Base-by-base conservation (phyloP, 805 yeast genomes). In the Saturnispora mendoncae region DNA sequence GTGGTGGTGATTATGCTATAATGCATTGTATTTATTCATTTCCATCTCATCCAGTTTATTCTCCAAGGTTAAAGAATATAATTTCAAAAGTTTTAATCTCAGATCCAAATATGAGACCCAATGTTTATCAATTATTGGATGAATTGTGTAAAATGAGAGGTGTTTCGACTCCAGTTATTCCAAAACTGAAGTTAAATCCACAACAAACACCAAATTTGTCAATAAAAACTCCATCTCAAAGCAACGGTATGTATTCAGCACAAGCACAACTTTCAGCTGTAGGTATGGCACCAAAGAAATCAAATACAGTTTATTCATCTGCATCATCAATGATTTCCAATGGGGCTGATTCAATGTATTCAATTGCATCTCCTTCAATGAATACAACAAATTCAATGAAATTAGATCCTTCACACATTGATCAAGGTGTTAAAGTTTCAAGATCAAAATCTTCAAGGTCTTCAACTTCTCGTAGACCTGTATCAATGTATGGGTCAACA, bases 81-180 rank as follows among this genome's bases (percentile, higher is more conserved):
- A 80, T 84, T 29, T 66, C 72, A 18, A 76, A 74, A 43, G 64
- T 81, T 51, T 58, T 84, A 46, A 67, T 76, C 40, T 80, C 69
- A 29, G 78, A 81, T 53, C 92, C 92, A 3, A 65, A 73, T 34
- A 67, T 75, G 43, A 70, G 94, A 53, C 94, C 94, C 7, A 80
- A 78, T 45, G 79, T 79, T 3, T 76, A 74, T 44, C 90, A 83
- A 55, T 64, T 82, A 19, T 58, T 84, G 24, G 84, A 76, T 38
- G 88, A 82, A 56, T 65, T 82, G 5, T 75, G 81, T 46, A 66
- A 66, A 38, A 73, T 83, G 73, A 71, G 76, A 56, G 72, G 73
- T 17, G 54, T 65, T 10, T 68, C 68, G 25, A 49, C 46, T 30
- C 62, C 61, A 38, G n/a, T 41, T 41, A 46, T 62, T 30, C 67